Base-by-base conservation (phyloP, 2,329 filamentous ascomycete species). In the Colletotrichum sp. region DNA sequence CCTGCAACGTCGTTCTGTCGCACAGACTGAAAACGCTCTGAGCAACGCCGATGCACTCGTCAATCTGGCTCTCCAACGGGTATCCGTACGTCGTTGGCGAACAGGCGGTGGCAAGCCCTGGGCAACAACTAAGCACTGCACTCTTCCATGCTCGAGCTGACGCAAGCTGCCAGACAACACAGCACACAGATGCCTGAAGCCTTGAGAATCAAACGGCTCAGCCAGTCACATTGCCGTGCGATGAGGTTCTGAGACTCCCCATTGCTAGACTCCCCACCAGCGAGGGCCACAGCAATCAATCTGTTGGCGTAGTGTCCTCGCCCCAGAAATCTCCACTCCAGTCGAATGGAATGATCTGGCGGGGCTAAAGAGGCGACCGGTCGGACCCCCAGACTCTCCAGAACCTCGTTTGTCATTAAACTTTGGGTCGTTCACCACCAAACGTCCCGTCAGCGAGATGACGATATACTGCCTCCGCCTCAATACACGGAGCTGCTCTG, bases 241-340 rank as follows among this genome's bases (percentile, higher is more conserved):
- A 73, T 63, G 65, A 69, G 28, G 28, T 36, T 69, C 39, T 39
- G 66, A 63, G 57, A 73, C 65, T 69, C 34, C 69, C 52, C 52
- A 36, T 36, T 21, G 21, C 64, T 21, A 63, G 39, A 34, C 57
- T 70, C 71, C 34, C 71, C 71, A 60, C 71, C 26, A 34, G 44
- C 66, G 26, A 49, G 71, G 70, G 30, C 66, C 24, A 39, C 24
- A 49, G 71, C 71, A 74, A 65, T 71, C 59, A 74, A 71, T 65
- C 39, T 68, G 69, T 65, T 63, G 63, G 44, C 63, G 39, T 32
- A 63, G 72, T 39, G 34, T 64, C 36, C 63, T 15, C 12, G 55
- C 49, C 63, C 63, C 52, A 55, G 32, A 72, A 76, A 72, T 68
- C 55, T 57, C 73, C 69, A 72, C 69, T 24, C 30, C 16, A n/a